phyloP scores from a whole-genome alignment of 306 rosid species.

The Cucurbita moschata region DNA sequence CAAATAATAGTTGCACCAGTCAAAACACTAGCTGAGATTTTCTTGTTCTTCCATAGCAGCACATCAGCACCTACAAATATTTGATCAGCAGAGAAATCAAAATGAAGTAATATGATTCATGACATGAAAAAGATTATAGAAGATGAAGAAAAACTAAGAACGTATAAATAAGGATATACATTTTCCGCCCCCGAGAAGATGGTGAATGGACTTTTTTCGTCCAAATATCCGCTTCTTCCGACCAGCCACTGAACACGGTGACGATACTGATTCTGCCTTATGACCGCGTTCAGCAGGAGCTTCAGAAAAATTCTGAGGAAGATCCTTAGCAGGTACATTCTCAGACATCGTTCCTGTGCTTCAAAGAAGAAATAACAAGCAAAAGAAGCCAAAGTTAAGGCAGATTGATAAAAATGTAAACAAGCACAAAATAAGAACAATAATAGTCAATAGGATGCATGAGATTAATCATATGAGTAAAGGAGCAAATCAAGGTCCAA shows the following conservation, averaged over 20 bases:
- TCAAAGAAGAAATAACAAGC: neutral
- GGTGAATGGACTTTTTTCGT: conserved; percentile 68
- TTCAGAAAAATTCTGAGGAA: conserved; percentile 36
- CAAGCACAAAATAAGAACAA: neutral
- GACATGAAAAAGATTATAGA: neutral
- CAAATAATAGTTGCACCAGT: conserved; percentile 54
- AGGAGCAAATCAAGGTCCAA: neutral
- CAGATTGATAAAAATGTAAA: neutral
- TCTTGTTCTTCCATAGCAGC: conserved; percentile 95
- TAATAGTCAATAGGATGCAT: neutral
- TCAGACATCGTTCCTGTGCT: conserved; percentile 52
- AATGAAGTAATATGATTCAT: neutral
- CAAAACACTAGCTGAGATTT: conserved; percentile 72
- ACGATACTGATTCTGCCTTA: conserved; percentile 30
- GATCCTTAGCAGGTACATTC: conserved; percentile 38
- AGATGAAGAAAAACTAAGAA: neutral
- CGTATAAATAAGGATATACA: conserved; percentile 22
- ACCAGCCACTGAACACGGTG: conserved; percentile 28
- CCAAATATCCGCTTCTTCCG: conserved; percentile 62
- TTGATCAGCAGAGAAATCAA: neutral
- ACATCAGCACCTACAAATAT: conserved; percentile 74
- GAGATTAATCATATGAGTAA: neutral
- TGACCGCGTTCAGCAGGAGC: conserved; percentile 30
- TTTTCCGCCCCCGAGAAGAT: conserved; percentile 85
- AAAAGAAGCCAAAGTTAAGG: neutral